Evolutionary conservation across 345 rosid species (phyloP), one percentile per base, ranked within the genome.

Genomic region (Citrus inodora): DNA sequence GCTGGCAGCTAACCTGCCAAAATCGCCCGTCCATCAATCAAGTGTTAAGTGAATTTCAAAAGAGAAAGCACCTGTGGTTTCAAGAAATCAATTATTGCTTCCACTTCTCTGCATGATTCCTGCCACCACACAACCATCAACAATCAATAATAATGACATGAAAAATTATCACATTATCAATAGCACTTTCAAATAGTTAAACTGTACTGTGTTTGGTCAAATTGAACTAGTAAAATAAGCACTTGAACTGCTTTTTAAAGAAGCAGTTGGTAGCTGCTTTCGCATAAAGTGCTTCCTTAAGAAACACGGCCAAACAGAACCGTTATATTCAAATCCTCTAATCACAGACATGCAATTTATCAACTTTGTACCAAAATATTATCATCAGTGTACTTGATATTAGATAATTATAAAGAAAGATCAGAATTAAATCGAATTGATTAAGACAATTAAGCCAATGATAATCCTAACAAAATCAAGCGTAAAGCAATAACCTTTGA

Each of bases 21-120:
- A 63, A 75, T 73, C 63, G 70, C 62, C 65, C 82, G 74, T 56
- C 74, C 83, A 78, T 67, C 62, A 85, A 82, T 73, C 74, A 71
- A 79, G 46, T 71, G 65, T 71, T 83, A 80, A 11, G 24, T 60
- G 51, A 80, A 76, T 81, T 76, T 74, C 71, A 71, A 62, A 40
- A 76, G 75, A 68, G 58, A 80, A 87, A 80, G 76, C 85, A 96
- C 99, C 99, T 96, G 87, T 33, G 99, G 99, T 89, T 92, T 90
- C 89, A 94, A 87, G 84, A 51, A 78, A 81, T 88, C 85, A 80
- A 97, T 82, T 63, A 97, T 82, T 69, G 93, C 94, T 86, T 93
- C 83, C 80, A 97, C 99, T 85, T 94, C 90, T 76, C 86, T 79
- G 87, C 93, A 88, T 0, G 99, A 96, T 77, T 96, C 98, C 99